Base-by-base conservation (phyloP, 805 yeast species). In the Teunomyces kruisii region DNA sequence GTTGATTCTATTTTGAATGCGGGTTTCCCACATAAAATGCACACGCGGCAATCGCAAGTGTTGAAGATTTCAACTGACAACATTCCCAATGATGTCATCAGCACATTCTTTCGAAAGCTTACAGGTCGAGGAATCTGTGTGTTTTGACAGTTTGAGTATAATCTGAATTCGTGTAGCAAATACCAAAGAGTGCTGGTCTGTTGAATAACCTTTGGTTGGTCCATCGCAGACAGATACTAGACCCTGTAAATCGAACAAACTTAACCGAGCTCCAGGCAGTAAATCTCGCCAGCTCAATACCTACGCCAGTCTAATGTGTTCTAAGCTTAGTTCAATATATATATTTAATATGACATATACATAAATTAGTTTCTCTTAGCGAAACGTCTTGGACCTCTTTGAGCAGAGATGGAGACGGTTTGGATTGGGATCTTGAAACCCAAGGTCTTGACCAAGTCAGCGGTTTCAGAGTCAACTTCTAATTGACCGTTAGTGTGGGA, bases 391-490 rank as follows among this genome's bases (percentile, higher is more conserved):
- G 82, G 78, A 63, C 81, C 82, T 81, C 95, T 88, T 79, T 86
- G 89, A 70, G 94, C 78, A 73, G 96, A 86, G 68, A 89, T 87
- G 64, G 88, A 77, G 71, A 85, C 83, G 68, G 90, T 90, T 70
- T 84, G 83, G 69, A 87, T 75, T 74, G 96, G 95, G 67, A 89
- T 76, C 67, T 68, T 68, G 84, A 87, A 85, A 71, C 98, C 98
- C 70, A 92, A 83, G 63, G 92, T 71, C 81, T 90, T 88, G 70
- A 92, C 90, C 78, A 92, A 83, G 71, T 87, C 94, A 71, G 89
- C 89, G 68, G 98, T 92, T 80, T 90, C 97, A 72, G 87, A 80
- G 78, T 92, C 99, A 72, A 92, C 96, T 80, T 88, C 91, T 76
- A 94, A 88, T 72, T 87, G 94, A 74, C 90, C 90, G 79, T 90